These are phyloP conservation scores for Exophiala sp. DNA, from an alignment of 2,329 filamentous ascomycete genomes.

Conservation along the genomic window DNA sequence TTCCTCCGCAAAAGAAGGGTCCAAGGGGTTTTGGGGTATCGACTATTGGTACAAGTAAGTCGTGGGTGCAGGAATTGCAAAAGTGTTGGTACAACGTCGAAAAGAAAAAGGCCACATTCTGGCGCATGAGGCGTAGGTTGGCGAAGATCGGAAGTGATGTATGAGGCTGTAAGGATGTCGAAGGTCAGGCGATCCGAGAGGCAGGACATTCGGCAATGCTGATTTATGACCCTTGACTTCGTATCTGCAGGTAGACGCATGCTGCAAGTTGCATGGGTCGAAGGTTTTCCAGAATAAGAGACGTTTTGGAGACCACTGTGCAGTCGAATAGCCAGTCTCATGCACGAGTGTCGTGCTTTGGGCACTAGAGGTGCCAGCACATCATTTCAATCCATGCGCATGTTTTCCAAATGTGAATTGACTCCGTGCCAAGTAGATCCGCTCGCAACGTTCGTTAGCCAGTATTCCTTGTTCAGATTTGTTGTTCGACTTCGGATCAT, in stretches of 20 bases:
- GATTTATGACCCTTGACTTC: neutral
- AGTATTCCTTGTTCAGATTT: neutral
- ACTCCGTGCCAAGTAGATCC: constrained; percentile 12
- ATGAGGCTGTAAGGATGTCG: neutral
- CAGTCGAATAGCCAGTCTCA: neutral
- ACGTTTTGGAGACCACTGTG: neutral
- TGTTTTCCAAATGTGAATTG: constrained; percentile 7
- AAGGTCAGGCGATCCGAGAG: neutral
- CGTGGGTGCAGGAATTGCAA: neutral
- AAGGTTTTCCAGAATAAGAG: constrained; percentile 2
- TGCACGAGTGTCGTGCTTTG: constrained; percentile 24
- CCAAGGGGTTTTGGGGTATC: constrained; percentile 14
- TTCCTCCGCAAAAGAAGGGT: constrained; percentile 18
- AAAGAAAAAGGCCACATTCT: neutral
- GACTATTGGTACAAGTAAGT: constrained; percentile 19
- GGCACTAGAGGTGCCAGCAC: constrained; percentile 18
- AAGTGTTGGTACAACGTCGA: constrained; percentile 16
- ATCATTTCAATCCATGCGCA: constrained; percentile 11
- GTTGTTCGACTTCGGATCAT: constrained; percentile 2
- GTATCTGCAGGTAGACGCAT: constrained; percentile 2
- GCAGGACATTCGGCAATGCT: neutral
- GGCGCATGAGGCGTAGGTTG: neutral
- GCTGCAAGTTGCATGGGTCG: neutral
- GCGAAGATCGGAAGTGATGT: neutral
- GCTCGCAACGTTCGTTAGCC: neutral